Evolutionary conservation across 2,329 filamentous ascomycete species (phyloP), one percentile per base, ranked within the genome.

Genomic region (Nothopassalora personata): DNA sequence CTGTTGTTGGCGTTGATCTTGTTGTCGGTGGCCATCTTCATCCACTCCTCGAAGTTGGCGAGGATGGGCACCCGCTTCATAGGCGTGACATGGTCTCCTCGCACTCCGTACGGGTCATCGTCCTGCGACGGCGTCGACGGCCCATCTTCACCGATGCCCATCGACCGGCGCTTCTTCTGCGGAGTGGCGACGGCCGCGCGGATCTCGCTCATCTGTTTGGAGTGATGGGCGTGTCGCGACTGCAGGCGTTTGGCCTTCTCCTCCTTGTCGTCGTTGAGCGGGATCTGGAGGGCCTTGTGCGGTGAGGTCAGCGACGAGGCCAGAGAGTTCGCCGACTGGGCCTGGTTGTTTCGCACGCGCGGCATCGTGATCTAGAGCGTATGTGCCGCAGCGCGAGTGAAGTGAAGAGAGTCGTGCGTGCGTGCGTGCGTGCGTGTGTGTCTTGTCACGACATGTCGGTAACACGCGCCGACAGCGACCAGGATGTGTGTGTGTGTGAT

Each of bases 21-120:
- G 70, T 99, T 99, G 79, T 99, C 94, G 15, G 94, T 97, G 1
- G 94, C 94, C 91, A 99, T 96, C 81, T 97, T 99, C 91, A 99
- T 97, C 94, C 93, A 97, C 74, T 99, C 94, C 74, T 99, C 94
- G 69, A 97, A 99, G 76, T 99, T 99, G 70, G 94, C 94, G 56
- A 99, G 80, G 68, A 99, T 89, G 1, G 94, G 94, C 30, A 96
- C 90, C 61, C 92, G 89, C 81, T 96, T 96, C 88, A 96, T 93
- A 56, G 93, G 94, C 60, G 94, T 97, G 56, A 96, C 88, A 39
- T 88, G 90, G 63, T 81, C 85, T 33, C 89, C 88, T 59, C 84
- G 85, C 49, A 90, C 87, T 60, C 73, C 71, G 39, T 74, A 76
- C 68, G 53, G 53, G 63, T 86, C 79, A 60, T 85, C 80, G 36